Evolutionary conservation across 106 monocot species (phyloP), one percentile per base, ranked within the genome.

Genomic region (Allium cepa): DNA sequence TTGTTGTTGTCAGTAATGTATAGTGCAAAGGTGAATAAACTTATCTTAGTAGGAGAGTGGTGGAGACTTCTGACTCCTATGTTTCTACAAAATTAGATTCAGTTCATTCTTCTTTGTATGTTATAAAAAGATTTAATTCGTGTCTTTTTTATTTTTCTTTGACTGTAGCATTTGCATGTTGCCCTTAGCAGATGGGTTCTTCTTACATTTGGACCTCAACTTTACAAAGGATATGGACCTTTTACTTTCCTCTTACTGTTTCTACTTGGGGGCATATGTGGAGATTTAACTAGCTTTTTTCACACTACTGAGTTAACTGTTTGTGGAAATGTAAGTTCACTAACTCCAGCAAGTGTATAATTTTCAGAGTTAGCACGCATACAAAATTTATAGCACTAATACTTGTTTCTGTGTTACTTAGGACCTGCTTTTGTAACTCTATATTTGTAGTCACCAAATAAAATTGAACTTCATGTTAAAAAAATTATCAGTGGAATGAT

Each of bases 11-110:
- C 92, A 66, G 47, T 92, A 26, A 26, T 88, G 14, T 92, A 85
- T 85, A 88, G 92, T 26, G 92, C 80, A 18, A 92, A 92, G 73
- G 75, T 92, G 68, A 92, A 92, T 69, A 72, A 83, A n/a, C 62
- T 92, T 56, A 92, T 92, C 63, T 78, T 92, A 53, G 74, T 76
- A 11, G 92, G 92, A 26, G 92, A 92, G 16, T 92, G 92, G 92
- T 92, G 92, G 92, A 80, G 92, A 80, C 73, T 92, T 47, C 63
- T 92, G 10, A 92, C 92, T 15, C 92, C 92, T 59, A 92, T 92
- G 92, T 92, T 87, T 80, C 80, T 92, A 88, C 56, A 79, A 46
- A 45, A 72, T 76, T 76, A 73, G 76, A 72, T 67, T 77, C 75
- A 70, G 71, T 78, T 75, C 57, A 60, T 76, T 70, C 63, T 72